Conservation (phyloP, 2,329 filamentous ascomycete genomes). For the Aspergillus piperis region DNA sequence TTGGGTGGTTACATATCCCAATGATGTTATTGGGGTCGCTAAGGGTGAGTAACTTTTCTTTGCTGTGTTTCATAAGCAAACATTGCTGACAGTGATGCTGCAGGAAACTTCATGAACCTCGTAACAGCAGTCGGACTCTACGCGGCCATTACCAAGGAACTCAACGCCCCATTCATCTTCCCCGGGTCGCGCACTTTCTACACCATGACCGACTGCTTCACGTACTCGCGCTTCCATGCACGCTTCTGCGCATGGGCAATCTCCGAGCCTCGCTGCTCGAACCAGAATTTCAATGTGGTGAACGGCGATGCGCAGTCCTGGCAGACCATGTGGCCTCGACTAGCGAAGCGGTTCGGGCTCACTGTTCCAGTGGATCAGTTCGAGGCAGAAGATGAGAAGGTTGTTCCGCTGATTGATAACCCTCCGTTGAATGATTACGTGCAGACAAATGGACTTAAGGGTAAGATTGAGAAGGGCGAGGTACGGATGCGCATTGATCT, state of each 20-base stretch:
- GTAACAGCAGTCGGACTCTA: slow-evolving; percentile 46
- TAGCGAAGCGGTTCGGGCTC: slow-evolving; percentile 39
- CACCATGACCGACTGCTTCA: slow-evolving; percentile 37
- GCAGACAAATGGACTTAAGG: background rate
- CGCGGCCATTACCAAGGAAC: slow-evolving; percentile 30
- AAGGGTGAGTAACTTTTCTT: background rate
- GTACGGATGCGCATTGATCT: background rate
- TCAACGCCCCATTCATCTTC: slow-evolving; percentile 35
- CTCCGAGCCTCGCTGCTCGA: slow-evolving; percentile 29
- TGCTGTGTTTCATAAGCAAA: too few relatives aligned
- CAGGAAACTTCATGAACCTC: slow-evolving; percentile 48
- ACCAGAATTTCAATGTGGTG: slow-evolving; percentile 47
- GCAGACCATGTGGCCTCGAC: slow-evolving; percentile 45
- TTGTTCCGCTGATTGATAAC: background rate
- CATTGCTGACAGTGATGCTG: too few relatives aligned
- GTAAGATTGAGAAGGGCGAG: background rate
- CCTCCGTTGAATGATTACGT: background rate
- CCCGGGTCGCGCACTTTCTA: slow-evolving; percentile 38
- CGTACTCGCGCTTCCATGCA: slow-evolving; percentile 37
- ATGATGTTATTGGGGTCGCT: slow-evolving; percentile 46
- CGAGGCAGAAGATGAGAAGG: background rate
- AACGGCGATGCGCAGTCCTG: slow-evolving; percentile 44
- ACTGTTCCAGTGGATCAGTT: slow-evolving; percentile 24
- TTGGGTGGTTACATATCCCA: slow-evolving; percentile 49
- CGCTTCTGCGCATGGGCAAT: slow-evolving; percentile 42